phyloP scores from a whole-genome alignment of 2,329 filamentous ascomycete species.

The Daldinia sp. region DNA sequence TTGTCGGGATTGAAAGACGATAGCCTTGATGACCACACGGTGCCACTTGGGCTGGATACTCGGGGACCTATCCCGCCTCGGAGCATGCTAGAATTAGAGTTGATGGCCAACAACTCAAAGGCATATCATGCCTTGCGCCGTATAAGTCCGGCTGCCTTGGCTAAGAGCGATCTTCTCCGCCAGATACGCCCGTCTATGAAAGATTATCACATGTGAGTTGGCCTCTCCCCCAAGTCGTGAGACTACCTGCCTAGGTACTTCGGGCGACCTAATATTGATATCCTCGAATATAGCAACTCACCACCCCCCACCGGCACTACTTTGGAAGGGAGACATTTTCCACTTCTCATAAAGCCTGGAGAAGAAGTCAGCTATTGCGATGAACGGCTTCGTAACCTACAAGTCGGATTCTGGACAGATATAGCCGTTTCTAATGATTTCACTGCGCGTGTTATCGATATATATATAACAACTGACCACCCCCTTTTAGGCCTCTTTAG shows the following conservation, averaged over 20 bases:
- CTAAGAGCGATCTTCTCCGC: constrained; percentile 21
- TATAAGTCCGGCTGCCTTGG: constrained; percentile 27
- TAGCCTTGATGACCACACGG: neutral
- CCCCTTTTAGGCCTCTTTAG: constrained; percentile 55
- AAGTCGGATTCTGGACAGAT: constrained; percentile 54
- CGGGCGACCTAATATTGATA: neutral
- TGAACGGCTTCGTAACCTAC: constrained; percentile 47
- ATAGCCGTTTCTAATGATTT: constrained; percentile 49
- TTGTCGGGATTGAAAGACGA: constrained; percentile 41
- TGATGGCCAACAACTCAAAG: constrained; percentile 46
- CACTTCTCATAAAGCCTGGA: constrained; percentile 13
- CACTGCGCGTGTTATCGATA: constrained; percentile 52
- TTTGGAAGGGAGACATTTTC: constrained; percentile 26
- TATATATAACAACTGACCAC: constrained; percentile 56
- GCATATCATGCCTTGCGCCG: constrained; percentile 41
- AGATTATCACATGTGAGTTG: constrained; percentile 10
- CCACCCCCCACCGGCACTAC: neutral
- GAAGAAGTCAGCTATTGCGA: constrained; percentile 45
- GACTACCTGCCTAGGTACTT: neutral
- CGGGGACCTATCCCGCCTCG: neutral
- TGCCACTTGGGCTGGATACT: neutral
- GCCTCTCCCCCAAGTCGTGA: neutral
- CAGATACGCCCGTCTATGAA: neutral
- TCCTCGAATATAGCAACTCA: neutral
- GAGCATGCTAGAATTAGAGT: constrained; percentile 41